Base-by-base conservation (phyloP, 1,284 basidiomycete genomes). In the Irpex lacteus region DNA sequence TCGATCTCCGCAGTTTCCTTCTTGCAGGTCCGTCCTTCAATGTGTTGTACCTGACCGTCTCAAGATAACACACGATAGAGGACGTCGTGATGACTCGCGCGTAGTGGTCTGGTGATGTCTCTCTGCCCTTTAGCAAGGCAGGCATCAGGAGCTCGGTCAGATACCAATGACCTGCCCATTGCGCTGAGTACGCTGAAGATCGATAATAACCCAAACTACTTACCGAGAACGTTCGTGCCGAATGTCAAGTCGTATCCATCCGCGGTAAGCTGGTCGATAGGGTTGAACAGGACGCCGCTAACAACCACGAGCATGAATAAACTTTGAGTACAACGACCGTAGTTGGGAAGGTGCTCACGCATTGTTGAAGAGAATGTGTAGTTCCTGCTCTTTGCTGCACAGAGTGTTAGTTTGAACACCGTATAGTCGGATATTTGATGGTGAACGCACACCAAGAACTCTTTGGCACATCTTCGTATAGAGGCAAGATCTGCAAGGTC, bases 401-500 rank as follows among this genome's bases (percentile, higher is more conserved):
- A 40, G 37, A 34, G 32, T 6, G 32, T 34, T 34, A 34, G 32
- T 34, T 34, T 34, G 36, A 57, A 57, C 55, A 57, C 15, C 21
- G 26, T 57, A n/a, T 15, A 52, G 38, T 21, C 21, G 15, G 52
- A 36, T 13, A 18, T 15, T 15, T 32, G 73, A 56, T 63, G 79
- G 26, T 18, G 40, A 40, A 67, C 75, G 44, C 57, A 81, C 72
- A 69, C 69, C 21, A 72, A 60, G 61, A 83, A 80, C 62, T 80
- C 77, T 13, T 78, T 71, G 0, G 81, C 84, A 2, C 79, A 76
- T 36, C 69, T 69, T 21, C 77, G 75, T 4, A 85, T 75, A 2
- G 76, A 76, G 0, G 67, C 68, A 13, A 87, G 73, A 70, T 81
- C 78, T 7, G 78, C 72, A 47, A 87, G 70, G 69, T 87, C 85